Percentiles rank a stretch among this genome's conserved stretches.
These are phyloP conservation scores for Xenoacremonium recifei DNA, from an alignment of 2,329 filamentous ascomycete species.

Conservation along the genomic window DNA sequence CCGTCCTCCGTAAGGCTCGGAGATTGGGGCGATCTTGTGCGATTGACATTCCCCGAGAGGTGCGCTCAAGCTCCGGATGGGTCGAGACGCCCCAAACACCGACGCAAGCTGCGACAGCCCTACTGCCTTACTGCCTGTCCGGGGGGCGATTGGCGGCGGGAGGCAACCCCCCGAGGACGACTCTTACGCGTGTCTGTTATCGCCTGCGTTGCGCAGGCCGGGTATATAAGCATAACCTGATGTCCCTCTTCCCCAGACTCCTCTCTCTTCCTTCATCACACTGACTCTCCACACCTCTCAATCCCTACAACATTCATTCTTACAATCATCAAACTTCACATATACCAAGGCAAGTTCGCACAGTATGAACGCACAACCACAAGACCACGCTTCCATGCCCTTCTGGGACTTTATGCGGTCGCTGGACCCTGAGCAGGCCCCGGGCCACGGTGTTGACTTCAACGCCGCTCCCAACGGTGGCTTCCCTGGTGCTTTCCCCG, in stretches of 20 bases:
- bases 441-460: slow-evolving; percentile 40
- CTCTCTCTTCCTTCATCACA: background rate
- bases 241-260: too few species aligned
- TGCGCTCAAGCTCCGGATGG: slow-evolving; percentile 15
- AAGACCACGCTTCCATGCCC: slow-evolving; percentile 21
- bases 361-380: slow-evolving; percentile 23
- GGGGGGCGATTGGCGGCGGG: too few species aligned
- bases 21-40: too few species aligned
- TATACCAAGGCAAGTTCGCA: slow-evolving; percentile 10
- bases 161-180: too few species aligned
- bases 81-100: slow-evolving; percentile 20
- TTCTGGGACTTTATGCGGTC: slow-evolving; percentile 37
- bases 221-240: slow-evolving; percentile 1
- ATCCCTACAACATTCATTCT: background rate
- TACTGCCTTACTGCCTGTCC: slow-evolving; percentile 25
- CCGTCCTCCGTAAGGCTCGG: background rate
- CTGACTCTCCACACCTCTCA: background rate
- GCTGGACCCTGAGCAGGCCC: slow-evolving; percentile 28
- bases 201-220: slow-evolving; percentile 1
- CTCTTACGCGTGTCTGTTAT: slow-evolving; percentile 9
- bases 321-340: background rate
- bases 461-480: slow-evolving; percentile 25
- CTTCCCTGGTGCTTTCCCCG: slow-evolving; percentile 35
- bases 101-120: slow-evolving; percentile 14
- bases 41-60: slow-evolving; percentile 2